Conservation (phyloP, 108 stramenopile species). For the Nitzschia inconspicua region DNA sequence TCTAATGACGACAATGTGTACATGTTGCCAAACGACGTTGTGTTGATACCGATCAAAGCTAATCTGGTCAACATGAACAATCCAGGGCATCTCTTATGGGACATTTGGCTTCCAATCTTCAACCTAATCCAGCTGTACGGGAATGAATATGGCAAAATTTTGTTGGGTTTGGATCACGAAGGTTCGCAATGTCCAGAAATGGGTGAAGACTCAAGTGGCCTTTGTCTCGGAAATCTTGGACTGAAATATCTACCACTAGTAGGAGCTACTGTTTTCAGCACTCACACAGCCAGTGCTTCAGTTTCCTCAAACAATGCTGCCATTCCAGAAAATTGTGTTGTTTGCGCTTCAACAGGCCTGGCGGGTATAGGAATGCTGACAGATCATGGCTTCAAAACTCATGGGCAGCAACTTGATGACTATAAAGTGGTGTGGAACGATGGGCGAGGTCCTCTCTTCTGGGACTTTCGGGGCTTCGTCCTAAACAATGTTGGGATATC, state of each 20-base stretch:
- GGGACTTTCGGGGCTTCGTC: constrained; percentile 31
- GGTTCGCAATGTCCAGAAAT: too few species aligned
- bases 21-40: constrained; percentile 1
- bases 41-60: constrained; percentile 26
- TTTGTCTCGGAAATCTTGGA: constrained; percentile 10
- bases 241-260: constrained; percentile 40
- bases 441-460: constrained; percentile 31
- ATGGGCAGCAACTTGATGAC: constrained; percentile 30
- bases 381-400: constrained; percentile 43
- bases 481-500: background rate
- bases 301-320: background rate
- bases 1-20: background rate
- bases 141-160: too few species aligned
- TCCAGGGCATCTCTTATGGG: constrained; percentile 41
- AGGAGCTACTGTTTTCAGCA: constrained; percentile 11
- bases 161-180: too few species aligned
- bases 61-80: constrained; percentile 25
- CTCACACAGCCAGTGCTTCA: background rate
- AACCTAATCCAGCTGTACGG: constrained; percentile 26
- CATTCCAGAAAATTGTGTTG: background rate
- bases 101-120: constrained; percentile 25
- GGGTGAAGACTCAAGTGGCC: too few species aligned
- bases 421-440: constrained; percentile 23
- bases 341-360: constrained; percentile 28
- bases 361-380: constrained; percentile 48